Conservation (phyloP, 2,329 filamentous ascomycete genomes). For the Trichoderma breve region DNA sequence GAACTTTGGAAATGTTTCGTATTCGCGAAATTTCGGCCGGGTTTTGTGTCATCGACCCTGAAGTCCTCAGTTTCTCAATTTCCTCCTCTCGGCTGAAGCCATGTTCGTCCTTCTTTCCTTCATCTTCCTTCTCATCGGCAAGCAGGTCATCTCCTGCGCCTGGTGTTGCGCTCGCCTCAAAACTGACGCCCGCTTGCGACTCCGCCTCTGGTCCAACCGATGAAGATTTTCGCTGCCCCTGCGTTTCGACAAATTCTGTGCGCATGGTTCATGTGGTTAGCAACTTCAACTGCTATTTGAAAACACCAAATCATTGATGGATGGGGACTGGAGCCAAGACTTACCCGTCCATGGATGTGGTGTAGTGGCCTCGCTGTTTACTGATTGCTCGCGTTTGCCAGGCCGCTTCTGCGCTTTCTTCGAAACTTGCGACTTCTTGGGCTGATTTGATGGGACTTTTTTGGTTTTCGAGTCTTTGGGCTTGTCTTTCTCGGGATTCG, state of each 20-base stretch:
- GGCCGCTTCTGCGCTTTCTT: slow-evolving; percentile 60
- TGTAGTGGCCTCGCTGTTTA: slow-evolving; percentile 52
- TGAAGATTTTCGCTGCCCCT: slow-evolving; percentile 45
- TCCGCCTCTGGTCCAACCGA: slow-evolving; percentile 44
- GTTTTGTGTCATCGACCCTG: slow-evolving; percentile 98
- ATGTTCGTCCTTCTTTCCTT: slow-evolving; percentile 47
- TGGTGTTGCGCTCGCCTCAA: slow-evolving; percentile 44
- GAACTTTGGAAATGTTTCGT: slow-evolving; percentile 87
- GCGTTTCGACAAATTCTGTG: slow-evolving; percentile 49
- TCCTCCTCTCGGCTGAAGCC: slow-evolving; percentile 81
- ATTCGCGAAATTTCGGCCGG: slow-evolving; percentile 95
- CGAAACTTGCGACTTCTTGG: slow-evolving; percentile 57
- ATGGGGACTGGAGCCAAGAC: not conserved
- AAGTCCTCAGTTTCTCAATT: slow-evolving; percentile 91
- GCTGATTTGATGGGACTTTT: slow-evolving; percentile 53
- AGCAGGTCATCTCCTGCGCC: slow-evolving; percentile 53
- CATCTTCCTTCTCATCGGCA: slow-evolving; percentile 49
- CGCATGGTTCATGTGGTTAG: not conserved
- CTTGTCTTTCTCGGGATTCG: slow-evolving; percentile 80
- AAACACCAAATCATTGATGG: not conserved
- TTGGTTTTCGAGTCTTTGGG: slow-evolving; percentile 75
- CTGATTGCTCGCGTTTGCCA: slow-evolving; percentile 55
- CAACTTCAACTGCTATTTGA: not conserved
- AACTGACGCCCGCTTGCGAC: slow-evolving; percentile 43
- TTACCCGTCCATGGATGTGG: slow-evolving; percentile 51